These are phyloP conservation scores for Eremothecium cymbalariae DNA, from an alignment of 1,139 yeast species.

Conservation along the genomic window DNA sequence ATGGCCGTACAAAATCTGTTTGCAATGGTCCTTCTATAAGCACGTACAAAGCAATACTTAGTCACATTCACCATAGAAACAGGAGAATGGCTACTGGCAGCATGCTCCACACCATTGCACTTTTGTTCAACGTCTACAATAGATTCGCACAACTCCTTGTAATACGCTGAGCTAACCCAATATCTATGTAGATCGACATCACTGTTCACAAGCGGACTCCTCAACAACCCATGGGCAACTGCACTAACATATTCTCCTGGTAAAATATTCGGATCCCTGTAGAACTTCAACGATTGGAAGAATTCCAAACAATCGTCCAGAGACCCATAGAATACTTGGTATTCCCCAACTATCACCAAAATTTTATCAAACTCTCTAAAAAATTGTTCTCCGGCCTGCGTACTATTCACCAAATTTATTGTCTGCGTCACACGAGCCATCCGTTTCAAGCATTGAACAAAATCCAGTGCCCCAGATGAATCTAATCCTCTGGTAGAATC, in stretches of 20 bases:
- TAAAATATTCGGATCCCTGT: conserved; percentile 44
- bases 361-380: conserved; percentile 43
- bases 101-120: too few species aligned
- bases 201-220: conserved; percentile 50
- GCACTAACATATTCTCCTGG: conserved; percentile 51
- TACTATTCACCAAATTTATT: conserved; percentile 42
- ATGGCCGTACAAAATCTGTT: conserved; percentile 40
- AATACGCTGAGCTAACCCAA: conserved; percentile 56
- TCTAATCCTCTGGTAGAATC: conserved; percentile 46
- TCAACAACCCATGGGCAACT: conserved; percentile 37
- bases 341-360: conserved; percentile 38
- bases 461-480: conserved; percentile 47
- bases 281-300: conserved; percentile 40
- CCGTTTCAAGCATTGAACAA: conserved; percentile 38
- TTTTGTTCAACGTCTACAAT: too few species aligned
- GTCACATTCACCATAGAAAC: conserved; percentile 37
- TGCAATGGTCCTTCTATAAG: conserved; percentile 39
- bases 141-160: conserved; percentile 13
- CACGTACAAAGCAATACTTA: conserved; percentile 36
- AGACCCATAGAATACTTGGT: conserved; percentile 43
- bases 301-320: conserved; percentile 35
- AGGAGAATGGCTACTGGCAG: conserved; percentile 22
- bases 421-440: conserved; percentile 38
- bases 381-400: conserved; percentile 45
- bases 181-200: conserved; percentile 54